phyloP scores from a whole-genome alignment of 1,139 yeast genomes.

The Entelexis paramagnoliae region DNA sequence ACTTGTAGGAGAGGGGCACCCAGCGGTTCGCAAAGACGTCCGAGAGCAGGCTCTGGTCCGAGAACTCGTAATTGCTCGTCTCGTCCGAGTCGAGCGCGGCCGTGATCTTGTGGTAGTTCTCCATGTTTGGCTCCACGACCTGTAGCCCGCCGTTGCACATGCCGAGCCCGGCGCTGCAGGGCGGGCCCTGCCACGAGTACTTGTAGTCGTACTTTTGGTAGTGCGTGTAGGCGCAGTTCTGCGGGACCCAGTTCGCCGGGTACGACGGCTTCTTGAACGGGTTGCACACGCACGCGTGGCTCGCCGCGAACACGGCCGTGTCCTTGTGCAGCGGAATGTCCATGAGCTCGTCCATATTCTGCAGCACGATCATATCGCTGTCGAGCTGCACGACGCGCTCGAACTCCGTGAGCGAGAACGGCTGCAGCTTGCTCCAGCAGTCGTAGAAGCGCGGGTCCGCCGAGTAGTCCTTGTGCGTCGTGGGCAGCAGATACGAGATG shows the following conservation, averaged over 20 bases:
- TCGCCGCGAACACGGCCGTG: slow-evolving; percentile 40
- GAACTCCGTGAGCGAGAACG: slow-evolving; percentile 41
- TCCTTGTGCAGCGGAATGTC: slow-evolving; percentile 32
- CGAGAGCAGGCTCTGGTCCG: slow-evolving; percentile 47
- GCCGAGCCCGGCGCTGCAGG: slow-evolving; percentile 35
- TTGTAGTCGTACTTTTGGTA: slow-evolving; percentile 28
- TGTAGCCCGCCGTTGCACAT: slow-evolving; percentile 48
- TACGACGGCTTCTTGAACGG: slow-evolving; percentile 43
- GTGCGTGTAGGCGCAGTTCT: slow-evolving; percentile 42
- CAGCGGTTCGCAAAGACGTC: slow-evolving; percentile 43
- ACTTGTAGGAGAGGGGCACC: slow-evolving; percentile 43
- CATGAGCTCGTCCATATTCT: slow-evolving; percentile 50
- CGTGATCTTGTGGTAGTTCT: slow-evolving; percentile 34
- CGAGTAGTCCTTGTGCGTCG: slow-evolving; percentile 36
- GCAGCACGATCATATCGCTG: slow-evolving; percentile 45
- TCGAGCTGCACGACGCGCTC: slow-evolving; percentile 45
- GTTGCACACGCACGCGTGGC: slow-evolving; percentile 53
- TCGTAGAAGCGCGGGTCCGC: slow-evolving; percentile 44
- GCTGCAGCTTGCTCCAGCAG: slow-evolving; percentile 50
- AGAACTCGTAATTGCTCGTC: slow-evolving; percentile 40
- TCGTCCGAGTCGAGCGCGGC: slow-evolving; percentile 33
- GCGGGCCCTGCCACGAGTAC: slow-evolving; percentile 37
- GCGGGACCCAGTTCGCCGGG: slow-evolving; percentile 42
- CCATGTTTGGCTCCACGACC: slow-evolving; percentile 38
- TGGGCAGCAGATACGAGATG: slow-evolving; percentile 39